phyloP scores from a whole-genome alignment of 129 eudicot genomes.

The Pittosporum tobira region DNA sequence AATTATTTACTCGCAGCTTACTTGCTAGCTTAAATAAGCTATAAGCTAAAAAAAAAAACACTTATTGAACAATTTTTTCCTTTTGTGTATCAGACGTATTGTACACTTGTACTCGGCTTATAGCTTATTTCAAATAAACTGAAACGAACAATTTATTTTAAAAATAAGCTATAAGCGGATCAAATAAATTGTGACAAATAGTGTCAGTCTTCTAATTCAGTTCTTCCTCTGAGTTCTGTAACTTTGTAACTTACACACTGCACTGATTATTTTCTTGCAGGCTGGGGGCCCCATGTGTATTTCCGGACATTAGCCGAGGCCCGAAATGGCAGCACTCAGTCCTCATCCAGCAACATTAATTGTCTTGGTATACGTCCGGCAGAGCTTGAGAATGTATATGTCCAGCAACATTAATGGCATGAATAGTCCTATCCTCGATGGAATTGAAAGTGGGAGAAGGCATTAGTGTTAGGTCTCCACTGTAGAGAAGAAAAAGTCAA shows the following conservation, averaged over 20 bases:
- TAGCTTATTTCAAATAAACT: no score
- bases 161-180: no score
- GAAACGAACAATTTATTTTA: no score
- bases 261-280: constrained; percentile 1
- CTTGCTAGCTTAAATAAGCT: no score
- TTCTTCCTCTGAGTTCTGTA: constrained; percentile 1
- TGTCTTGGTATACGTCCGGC: constrained; percentile 3
- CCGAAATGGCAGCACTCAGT: constrained; percentile 8
- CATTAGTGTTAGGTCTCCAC: not conserved
- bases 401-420: not conserved
- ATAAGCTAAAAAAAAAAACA: no score
- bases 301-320: constrained; percentile 22
- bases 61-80: no score
- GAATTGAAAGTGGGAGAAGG: constrained; percentile 8
- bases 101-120: no score
- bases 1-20: not conserved
- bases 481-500: not conserved
- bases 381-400: constrained; percentile 1
- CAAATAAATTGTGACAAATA: no score
- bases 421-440: constrained; percentile 4
- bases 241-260: not conserved
- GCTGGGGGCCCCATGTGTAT: constrained; percentile 28
- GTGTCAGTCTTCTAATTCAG: no score
- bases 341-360: constrained; percentile 12
- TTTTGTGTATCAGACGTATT: no score